Base-by-base conservation (phyloP, 257 asterid species). In the Henckelia pumila region DNA sequence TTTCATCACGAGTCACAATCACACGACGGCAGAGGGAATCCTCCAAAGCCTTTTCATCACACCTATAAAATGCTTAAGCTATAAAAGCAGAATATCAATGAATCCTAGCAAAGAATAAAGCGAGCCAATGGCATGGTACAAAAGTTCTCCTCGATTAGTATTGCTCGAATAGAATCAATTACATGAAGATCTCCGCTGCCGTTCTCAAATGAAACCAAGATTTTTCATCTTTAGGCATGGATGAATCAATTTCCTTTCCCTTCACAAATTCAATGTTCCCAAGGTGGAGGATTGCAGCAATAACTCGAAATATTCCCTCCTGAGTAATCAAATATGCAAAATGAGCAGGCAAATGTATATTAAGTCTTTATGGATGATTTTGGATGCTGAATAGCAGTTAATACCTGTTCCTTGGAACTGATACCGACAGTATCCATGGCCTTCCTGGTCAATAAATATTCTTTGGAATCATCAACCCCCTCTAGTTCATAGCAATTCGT, bases 371-470 rank as follows among this genome's bases (percentile, higher is more conserved):
- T n/a, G n/a, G 25, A 65, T n/a, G 28, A 47, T 33, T 60, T 68
- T 57, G 11, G 59, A 52, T 32, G 57, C 47, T 53, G 66, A 69
- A 17, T 55, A 61, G 14, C 59, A 68, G 24, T 29, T 26, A 29
- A 35, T 84, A 94, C 99, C 96, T 94, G 99, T 69, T 94, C 99
- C 71, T 83, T 87, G 55, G 78, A 69, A 78, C 85, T 87, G 66
- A 94, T 94, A 83, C 99, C 99, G 72, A 94, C 99, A 58, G 96
- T 79, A 68, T 94, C 99, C 99, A 94, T 94, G 33, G 99, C 99
- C 78, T 78, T 86, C 82, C 96, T 91, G 62, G 98, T 94, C 6
- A 79, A 95, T 44, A 73, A 29, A 80, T 94, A 94, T 74, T 94
- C 99, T 84, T 88, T 87, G 64, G 84, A 72, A 32, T 94, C 99